These are phyloP conservation scores for Eucalyptus cloeziana DNA, from an alignment of 345 rosid species.

Conservation along the genomic window DNA sequence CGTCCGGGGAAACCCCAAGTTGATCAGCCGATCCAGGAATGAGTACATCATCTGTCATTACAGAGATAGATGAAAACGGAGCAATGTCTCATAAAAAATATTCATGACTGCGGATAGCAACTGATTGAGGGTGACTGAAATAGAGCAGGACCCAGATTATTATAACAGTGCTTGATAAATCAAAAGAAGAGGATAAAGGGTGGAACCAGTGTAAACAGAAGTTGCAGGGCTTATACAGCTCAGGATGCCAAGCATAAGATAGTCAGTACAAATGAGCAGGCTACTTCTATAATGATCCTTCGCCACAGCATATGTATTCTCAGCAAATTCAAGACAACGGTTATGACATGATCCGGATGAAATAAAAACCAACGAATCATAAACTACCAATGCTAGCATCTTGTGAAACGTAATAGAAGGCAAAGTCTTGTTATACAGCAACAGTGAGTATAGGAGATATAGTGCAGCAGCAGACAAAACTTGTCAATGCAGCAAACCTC, in stretches of 20 bases:
- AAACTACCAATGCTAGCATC: not conserved
- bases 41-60: constrained; percentile 69
- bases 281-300: not conserved
- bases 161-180: not conserved
- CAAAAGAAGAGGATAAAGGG: not conserved
- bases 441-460: not conserved
- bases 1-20: constrained; percentile 86
- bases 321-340: not conserved
- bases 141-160: not conserved
- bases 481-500: not conserved
- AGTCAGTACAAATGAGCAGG: not conserved
- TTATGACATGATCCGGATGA: not conserved
- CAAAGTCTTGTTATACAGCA: not conserved
- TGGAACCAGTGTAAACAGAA: not conserved
- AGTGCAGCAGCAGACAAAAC: not conserved
- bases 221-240: not conserved
- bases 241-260: not conserved
- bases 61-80: not conserved
- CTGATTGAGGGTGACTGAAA: not conserved
- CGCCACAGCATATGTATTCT: not conserved
- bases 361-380: not conserved
- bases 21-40: constrained; percentile 83
- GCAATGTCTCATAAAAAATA: not conserved
- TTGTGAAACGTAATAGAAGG: not conserved
- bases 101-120: not conserved